Evolutionary conservation across 2,329 filamentous ascomycete species (phyloP).

Genomic region (Pyrenophora teres): DNA sequence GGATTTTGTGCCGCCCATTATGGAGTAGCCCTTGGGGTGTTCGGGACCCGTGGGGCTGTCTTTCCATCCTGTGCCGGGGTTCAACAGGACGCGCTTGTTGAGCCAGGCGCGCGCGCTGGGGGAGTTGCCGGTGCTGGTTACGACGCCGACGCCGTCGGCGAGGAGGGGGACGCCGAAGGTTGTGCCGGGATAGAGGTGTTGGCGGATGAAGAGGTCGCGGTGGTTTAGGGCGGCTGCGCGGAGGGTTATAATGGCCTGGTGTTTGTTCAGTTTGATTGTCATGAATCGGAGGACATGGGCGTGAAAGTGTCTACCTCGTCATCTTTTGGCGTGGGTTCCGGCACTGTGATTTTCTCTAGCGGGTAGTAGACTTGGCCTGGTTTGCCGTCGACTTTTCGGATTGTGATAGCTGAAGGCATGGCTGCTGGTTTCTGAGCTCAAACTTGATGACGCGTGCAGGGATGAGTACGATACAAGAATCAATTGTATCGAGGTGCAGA

Average conservation of each 20-base stretch:
- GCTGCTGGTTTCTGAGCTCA: background rate
- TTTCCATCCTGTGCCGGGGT: constrained; percentile 79
- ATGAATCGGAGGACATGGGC: no score
- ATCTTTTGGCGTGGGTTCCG: constrained; percentile 34
- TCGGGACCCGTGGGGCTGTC: constrained; percentile 75
- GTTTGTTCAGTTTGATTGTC: no score
- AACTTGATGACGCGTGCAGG: background rate
- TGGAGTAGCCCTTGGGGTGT: constrained; percentile 60
- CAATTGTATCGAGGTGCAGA: background rate
- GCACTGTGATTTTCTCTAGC: constrained; percentile 45
- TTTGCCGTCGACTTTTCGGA: constrained; percentile 76
- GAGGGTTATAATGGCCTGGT: constrained; percentile 73
- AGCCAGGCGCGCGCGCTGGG: constrained; percentile 61
- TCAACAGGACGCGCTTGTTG: constrained; percentile 74
- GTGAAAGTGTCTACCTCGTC: constrained; percentile 39
- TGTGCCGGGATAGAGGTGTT: constrained; percentile 85
- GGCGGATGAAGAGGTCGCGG: constrained; percentile 91
- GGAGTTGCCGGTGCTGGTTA: constrained; percentile 66
- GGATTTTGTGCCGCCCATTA: constrained; percentile 70
- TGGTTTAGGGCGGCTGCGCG: constrained; percentile 87
- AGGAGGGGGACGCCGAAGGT: constrained; percentile 79
- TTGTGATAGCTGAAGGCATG: constrained; percentile 62
- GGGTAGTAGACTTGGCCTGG: constrained; percentile 88
- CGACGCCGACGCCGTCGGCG: constrained; percentile 79
- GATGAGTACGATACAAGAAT: no score